Conservation (phyloP, 495 filamentous ascomycete species). For the Penicillium cataractarum region DNA sequence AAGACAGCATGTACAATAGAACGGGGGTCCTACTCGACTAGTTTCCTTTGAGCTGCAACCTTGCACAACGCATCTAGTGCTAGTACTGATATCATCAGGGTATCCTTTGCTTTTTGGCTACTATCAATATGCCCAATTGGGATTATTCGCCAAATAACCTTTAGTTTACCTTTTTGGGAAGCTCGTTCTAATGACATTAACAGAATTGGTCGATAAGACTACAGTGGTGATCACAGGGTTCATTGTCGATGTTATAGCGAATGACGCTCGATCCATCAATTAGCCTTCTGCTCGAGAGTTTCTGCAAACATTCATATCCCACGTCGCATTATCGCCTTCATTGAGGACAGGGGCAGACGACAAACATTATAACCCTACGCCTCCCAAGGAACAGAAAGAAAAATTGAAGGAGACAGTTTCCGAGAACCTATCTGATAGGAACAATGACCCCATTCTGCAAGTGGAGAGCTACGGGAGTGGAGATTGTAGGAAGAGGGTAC, state of each 20-base stretch:
- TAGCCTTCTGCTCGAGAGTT: too few relatives aligned
- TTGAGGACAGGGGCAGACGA: neutral
- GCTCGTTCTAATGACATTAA: too few relatives aligned
- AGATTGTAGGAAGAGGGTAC: neutral
- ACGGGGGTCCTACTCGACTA: constrained; percentile 6
- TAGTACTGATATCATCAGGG: constrained; percentile 16
- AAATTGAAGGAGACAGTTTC: neutral
- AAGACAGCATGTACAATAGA: neutral
- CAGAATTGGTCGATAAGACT: neutral
- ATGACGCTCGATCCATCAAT: too few relatives aligned
- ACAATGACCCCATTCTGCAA: neutral
- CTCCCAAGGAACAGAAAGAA: neutral
- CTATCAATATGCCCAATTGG: neutral
- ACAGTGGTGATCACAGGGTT: neutral
- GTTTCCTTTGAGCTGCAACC: constrained; percentile 12
- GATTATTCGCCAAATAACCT: too few relatives aligned
- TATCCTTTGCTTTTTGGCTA: neutral
- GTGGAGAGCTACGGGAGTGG: neutral
- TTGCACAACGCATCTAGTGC: constrained; percentile 2
- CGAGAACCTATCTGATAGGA: neutral
- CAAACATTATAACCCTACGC: neutral
- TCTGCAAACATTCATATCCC: neutral
- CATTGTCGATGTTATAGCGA: neutral
- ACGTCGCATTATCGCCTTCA: neutral
- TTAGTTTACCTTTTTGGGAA: too few relatives aligned